These are phyloP conservation scores for Candida nanaspora DNA, from an alignment of 805 yeast genomes.

Conservation along the genomic window DNA sequence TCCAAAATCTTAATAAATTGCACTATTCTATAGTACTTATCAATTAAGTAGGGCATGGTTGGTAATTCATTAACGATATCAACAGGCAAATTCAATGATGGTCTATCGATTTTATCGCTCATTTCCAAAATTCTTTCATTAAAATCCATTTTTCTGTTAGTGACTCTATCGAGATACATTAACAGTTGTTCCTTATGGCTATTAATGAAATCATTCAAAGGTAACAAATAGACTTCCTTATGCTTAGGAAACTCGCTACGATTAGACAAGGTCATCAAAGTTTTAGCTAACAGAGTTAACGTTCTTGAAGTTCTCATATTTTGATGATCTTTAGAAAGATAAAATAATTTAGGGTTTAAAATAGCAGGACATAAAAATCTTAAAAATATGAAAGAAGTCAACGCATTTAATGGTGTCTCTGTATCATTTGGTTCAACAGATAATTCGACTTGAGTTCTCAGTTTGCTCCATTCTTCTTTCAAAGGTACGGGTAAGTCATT, in stretches of 20 bases:
- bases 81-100: constrained; percentile 49
- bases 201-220: constrained; percentile 62
- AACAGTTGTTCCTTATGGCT: constrained; percentile 49
- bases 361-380: constrained; percentile 89
- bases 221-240: constrained; percentile 75
- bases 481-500: constrained; percentile 70
- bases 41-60: constrained; percentile 61
- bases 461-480: constrained; percentile 52
- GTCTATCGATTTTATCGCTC: constrained; percentile 49
- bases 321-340: constrained; percentile 63
- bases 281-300: constrained; percentile 73
- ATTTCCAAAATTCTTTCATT: constrained; percentile 49
- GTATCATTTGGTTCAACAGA: constrained; percentile 48
- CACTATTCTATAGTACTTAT: constrained; percentile 53
- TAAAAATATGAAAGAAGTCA: constrained; percentile 78
- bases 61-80: constrained; percentile 52
- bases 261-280: constrained; percentile 72
- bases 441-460: constrained; percentile 59
- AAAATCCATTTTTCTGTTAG: constrained; percentile 60
- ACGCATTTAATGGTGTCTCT: constrained; percentile 54
- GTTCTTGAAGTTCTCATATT: constrained; percentile 69
- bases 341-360: constrained; percentile 80
- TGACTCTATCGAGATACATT: constrained; percentile 67
- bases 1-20: constrained; percentile 46
- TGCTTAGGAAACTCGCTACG: constrained; percentile 63